These are phyloP conservation scores for Fonsecaea nubica DNA, from an alignment of 2,329 filamentous ascomycete genomes.

Conservation along the genomic window DNA sequence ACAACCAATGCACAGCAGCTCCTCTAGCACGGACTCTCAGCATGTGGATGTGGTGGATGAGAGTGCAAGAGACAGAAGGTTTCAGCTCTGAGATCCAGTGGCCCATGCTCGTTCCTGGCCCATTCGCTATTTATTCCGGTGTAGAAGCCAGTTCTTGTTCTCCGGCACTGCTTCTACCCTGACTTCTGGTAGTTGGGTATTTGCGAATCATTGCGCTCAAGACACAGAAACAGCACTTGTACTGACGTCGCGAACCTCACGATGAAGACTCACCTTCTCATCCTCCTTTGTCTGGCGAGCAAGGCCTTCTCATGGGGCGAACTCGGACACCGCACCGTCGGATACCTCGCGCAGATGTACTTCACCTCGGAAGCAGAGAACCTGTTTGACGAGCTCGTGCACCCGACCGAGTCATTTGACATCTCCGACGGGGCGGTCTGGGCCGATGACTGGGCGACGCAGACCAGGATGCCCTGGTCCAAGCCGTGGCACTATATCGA, in stretches of 20 bases:
- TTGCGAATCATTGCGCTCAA: background rate
- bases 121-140: background rate
- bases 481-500: conserved; percentile 24
- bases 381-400: conserved; percentile 19
- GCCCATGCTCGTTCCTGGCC: background rate
- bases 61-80: background rate
- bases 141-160: background rate
- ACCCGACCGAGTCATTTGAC: conserved; percentile 15
- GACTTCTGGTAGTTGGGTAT: background rate
- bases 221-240: background rate
- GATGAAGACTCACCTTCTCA: background rate
- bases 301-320: conserved; percentile 17
- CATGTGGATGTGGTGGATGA: background rate
- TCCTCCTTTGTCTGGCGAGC: background rate
- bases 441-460: conserved; percentile 1
- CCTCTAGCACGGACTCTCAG: background rate
- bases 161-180: background rate
- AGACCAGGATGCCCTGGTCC: conserved; percentile 5
- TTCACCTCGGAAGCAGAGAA: conserved; percentile 11
- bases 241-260: background rate
- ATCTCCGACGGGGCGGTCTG: conserved; percentile 25
- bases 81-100: background rate
- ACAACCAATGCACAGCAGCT: background rate
- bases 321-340: conserved; percentile 21
- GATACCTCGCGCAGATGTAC: conserved; percentile 17